Percentiles rank a stretch among this genome's conserved stretches.
Evolutionary conservation across 2,329 filamentous ascomycete genomes (phyloP).

Genomic region (Botrytis squamosa): DNA sequence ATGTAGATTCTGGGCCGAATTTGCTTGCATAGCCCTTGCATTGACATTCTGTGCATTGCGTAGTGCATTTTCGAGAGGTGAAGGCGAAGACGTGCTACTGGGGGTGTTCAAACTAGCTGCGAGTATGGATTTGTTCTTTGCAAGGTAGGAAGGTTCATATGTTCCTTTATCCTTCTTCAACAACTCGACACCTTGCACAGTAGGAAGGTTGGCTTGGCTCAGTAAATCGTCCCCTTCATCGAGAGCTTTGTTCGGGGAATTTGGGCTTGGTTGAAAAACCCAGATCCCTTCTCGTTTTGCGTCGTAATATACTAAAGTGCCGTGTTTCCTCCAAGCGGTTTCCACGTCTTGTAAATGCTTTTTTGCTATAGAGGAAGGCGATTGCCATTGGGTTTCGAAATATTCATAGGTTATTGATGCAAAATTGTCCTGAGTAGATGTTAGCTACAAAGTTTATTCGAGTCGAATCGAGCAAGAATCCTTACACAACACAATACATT

Average conservation of each 20-base stretch:
- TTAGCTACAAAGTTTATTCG: constrained; percentile 5
- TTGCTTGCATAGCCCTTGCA: constrained; percentile 31
- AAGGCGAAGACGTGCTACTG: constrained; percentile 35
- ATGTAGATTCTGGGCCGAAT: constrained; percentile 29
- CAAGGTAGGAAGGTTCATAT: constrained; percentile 37
- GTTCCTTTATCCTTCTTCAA: constrained; percentile 32
- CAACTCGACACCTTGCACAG: constrained; percentile 30
- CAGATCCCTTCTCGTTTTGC: constrained; percentile 36
- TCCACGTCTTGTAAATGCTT: constrained; percentile 36
- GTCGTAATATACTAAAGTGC: constrained; percentile 36
- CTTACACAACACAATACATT: constrained; percentile 40
- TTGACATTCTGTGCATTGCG: constrained; percentile 35
- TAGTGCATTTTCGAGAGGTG: constrained; percentile 33
- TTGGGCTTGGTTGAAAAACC: constrained; percentile 31
- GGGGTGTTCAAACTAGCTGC: constrained; percentile 29
- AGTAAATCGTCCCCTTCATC: constrained; percentile 21
- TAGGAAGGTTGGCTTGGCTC: constrained; percentile 22
- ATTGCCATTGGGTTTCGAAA: constrained; percentile 30
- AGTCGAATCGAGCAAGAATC: background rate
- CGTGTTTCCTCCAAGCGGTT: constrained; percentile 34
- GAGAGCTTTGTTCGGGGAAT: constrained; percentile 16
- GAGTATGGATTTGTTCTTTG: constrained; percentile 28
- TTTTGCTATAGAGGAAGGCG: constrained; percentile 26
- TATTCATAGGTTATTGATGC: constrained; percentile 40
- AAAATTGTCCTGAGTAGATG: constrained; percentile 35